Conservation (phyloP, 83 land plant species). For the Thuja plicata region DNA sequence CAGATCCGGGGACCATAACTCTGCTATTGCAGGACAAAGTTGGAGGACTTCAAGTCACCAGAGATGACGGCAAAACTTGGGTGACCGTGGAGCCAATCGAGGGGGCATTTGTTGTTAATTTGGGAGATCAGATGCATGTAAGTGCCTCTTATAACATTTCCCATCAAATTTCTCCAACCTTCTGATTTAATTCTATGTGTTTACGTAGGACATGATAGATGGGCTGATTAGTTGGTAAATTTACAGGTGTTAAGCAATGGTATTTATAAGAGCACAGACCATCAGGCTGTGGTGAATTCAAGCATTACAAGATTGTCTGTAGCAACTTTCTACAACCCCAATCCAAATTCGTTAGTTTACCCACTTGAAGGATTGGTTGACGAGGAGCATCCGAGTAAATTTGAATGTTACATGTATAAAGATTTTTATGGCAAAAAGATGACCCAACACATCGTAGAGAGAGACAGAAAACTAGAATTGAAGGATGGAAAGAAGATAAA, state of each 20-base stretch:
- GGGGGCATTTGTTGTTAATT: conserved; percentile 63
- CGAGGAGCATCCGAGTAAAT: neutral
- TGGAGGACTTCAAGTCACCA: neutral
- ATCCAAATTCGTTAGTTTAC: neutral
- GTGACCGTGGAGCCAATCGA: conserved; percentile 54
- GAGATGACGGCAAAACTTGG: conserved; percentile 30
- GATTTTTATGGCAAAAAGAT: neutral
- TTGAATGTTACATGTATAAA: neutral
- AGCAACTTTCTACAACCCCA: neutral
- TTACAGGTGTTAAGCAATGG: conserved; percentile 46
- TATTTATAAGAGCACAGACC: conserved; percentile 66
- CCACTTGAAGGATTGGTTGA: neutral
- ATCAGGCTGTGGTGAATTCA: conserved; percentile 50
- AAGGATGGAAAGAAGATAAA: neutral
- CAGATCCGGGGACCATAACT: neutral
- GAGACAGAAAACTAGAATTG: neutral
- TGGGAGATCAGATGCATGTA: conserved; percentile 67
- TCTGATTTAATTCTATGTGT: too few relatives aligned
- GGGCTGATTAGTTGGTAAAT: neutral
- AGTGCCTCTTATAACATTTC: too few relatives aligned
- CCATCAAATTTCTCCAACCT: too few relatives aligned
- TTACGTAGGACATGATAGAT: too few relatives aligned
- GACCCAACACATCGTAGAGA: neutral
- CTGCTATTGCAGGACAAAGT: neutral
- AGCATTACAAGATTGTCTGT: neutral